Conservation (phyloP, 768 basidiomycete species). For the Rhodotorula taiwanensis region DNA sequence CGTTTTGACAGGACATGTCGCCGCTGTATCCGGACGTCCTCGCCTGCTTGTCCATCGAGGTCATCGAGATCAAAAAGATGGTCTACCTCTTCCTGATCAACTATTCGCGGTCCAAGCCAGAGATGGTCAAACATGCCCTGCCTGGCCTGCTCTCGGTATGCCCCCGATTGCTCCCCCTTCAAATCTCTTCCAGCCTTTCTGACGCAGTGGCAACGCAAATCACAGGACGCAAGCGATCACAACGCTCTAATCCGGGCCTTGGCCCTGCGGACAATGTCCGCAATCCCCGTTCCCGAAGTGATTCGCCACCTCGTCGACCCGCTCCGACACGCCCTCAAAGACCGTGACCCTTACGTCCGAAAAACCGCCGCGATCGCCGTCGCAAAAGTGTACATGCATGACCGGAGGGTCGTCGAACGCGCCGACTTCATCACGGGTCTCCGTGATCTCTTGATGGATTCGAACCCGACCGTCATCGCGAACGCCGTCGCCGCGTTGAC, state of each 20-base stretch:
- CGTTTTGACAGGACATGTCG: slow-evolving; percentile 48
- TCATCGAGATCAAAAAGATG: slow-evolving; percentile 95
- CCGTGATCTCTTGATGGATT: slow-evolving; percentile 82
- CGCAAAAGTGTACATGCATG: slow-evolving; percentile 85
- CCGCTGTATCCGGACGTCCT: slow-evolving; percentile 91
- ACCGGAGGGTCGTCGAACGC: slow-evolving; percentile 76
- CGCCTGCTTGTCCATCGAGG: slow-evolving; percentile 86
- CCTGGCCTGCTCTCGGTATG: slow-evolving; percentile 79
- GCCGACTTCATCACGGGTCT: slow-evolving; percentile 85
- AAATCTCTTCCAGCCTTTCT: background rate
- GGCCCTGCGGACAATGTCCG: slow-evolving; percentile 98
- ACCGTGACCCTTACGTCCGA: slow-evolving; percentile 93
- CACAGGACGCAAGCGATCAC: slow-evolving; percentile 85
- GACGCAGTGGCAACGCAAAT: slow-evolving; percentile 13
- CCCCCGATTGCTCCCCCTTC: slow-evolving; percentile 11
- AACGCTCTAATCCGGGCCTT: slow-evolving; percentile 95
- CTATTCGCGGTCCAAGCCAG: slow-evolving; percentile 87
- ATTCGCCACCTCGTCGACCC: slow-evolving; percentile 80
- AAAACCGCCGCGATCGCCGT: slow-evolving; percentile 98
- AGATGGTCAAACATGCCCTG: slow-evolving; percentile 85
- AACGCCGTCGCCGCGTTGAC: slow-evolving; percentile 93
- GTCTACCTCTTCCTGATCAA: slow-evolving; percentile 76
- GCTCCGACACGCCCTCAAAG: slow-evolving; percentile 81
- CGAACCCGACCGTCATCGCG: slow-evolving; percentile 92
- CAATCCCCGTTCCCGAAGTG: slow-evolving; percentile 82